phyloP scores from a whole-genome alignment of 1,139 yeast genomes.

The Blastobotrys persicus region DNA sequence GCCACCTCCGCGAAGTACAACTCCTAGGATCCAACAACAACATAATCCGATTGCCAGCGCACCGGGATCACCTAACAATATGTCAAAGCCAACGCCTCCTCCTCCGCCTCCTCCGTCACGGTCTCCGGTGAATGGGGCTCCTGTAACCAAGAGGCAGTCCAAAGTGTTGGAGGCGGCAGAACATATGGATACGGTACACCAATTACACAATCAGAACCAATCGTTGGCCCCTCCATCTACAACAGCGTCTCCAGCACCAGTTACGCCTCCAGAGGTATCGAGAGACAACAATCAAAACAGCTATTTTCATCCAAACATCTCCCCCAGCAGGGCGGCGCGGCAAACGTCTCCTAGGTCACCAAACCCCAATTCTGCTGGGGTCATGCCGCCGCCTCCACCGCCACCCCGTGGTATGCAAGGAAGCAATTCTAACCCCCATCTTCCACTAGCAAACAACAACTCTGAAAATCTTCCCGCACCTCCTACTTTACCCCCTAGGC shows the following conservation, averaged over 20 bases:
- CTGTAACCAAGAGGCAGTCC: background rate
- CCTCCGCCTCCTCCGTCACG: conserved; percentile 11
- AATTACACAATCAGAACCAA: background rate
- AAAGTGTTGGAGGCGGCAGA: background rate
- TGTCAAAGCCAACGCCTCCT: conserved; percentile 8
- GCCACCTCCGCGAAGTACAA: conserved; percentile 9
- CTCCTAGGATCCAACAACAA: background rate
- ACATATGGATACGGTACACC: background rate
- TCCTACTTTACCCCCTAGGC: conserved; percentile 23
- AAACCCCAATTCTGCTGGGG: background rate
- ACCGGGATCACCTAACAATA: conserved; percentile 5
- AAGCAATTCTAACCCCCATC: conserved; percentile 3
- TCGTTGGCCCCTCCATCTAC: conserved; percentile 5
- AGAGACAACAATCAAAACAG: background rate
- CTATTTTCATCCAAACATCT: conserved; percentile 1
- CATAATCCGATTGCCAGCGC: conserved; percentile 11
- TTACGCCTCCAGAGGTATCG: background rate
- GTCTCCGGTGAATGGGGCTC: conserved; percentile 3
- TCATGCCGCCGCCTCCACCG: conserved; percentile 10
- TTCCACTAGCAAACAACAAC: conserved; percentile 2
- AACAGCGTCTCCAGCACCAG: background rate
- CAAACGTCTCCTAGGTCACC: background rate
- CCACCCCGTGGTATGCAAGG: conserved; percentile 11
- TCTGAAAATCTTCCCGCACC: conserved; percentile 17
- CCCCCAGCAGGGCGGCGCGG: background rate